These are phyloP conservation scores for Schoenoplectus tabernaemontani DNA, from an alignment of 202 grass and related monocot genomes.

Conservation along the genomic window DNA sequence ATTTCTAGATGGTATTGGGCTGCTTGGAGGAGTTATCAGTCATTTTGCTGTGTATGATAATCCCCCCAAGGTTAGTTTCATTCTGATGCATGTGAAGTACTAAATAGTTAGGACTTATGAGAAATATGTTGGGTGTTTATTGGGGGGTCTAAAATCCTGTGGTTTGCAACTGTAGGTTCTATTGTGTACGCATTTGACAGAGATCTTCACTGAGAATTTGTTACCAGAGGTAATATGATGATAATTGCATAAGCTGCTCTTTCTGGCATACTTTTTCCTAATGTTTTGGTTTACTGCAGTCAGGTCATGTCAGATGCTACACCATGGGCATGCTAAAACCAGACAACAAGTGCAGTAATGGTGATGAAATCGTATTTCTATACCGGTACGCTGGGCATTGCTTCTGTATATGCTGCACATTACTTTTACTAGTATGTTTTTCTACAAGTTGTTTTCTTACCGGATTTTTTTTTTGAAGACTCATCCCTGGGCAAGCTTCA, in stretches of 20 bases:
- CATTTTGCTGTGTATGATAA: slow-evolving; percentile 65
- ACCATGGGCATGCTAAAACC: slow-evolving; percentile 89
- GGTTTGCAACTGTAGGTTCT: slow-evolving; percentile 52
- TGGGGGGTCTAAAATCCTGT: not conserved
- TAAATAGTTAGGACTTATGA: not conserved
- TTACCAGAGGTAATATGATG: slow-evolving; percentile 72
- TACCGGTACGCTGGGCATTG: slow-evolving; percentile 47
- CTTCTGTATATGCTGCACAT: not conserved
- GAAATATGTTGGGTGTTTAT: not conserved
- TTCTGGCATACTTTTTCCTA: slow-evolving; percentile 18
- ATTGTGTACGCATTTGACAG: slow-evolving; percentile 79
- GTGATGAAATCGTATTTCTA: slow-evolving; percentile 76
- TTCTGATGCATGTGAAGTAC: slow-evolving; percentile 8
- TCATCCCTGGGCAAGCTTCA: slow-evolving; percentile 77
- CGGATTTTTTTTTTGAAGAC: slow-evolving; percentile 47
- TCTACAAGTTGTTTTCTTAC: slow-evolving; percentile 26
- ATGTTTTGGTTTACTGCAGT: slow-evolving; percentile 40
- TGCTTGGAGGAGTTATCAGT: slow-evolving; percentile 78
- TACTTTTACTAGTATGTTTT: slow-evolving; percentile 21
- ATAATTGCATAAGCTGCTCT: not conserved
- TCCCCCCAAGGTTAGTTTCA: slow-evolving; percentile 59
- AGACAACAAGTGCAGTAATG: slow-evolving; percentile 43
- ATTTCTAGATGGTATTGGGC: slow-evolving; percentile 83
- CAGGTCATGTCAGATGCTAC: slow-evolving; percentile 74
- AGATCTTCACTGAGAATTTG: slow-evolving; percentile 66